Base-by-base conservation (phyloP, 305 asterid species). In the Solanum chacoense region DNA sequence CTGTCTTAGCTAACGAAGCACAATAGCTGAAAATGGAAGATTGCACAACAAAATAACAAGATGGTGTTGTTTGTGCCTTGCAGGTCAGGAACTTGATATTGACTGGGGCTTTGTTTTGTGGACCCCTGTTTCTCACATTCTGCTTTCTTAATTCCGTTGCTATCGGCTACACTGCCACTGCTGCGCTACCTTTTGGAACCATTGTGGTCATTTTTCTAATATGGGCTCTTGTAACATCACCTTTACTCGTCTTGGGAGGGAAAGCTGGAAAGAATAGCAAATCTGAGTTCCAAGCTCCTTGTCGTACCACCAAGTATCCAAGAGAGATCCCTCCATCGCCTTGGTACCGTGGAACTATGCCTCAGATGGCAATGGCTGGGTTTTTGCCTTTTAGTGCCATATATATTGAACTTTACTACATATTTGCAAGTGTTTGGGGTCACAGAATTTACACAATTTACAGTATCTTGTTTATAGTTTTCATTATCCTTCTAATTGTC, bases 81-180 rank as follows among this genome's bases (percentile, higher is more conserved):
- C 93, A 95, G 98, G 98, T 95, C 63, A 89, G 98, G 37, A 95
- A 95, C 89, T 89, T 95, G 87, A 67, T 95, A 22, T 90, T 94
- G 92, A 94, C 95, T 74, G 98, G 96, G 18, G 93, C 89, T 7
- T 91, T 95, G 24, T 95, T 95, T 86, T 94, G 98, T 74, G 98
- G 98, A 37, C 98, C 98, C 1, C 91, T 95, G 72, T 92, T 94
- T 83, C 96, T 95, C 76, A 93, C 96, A 6, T 95, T 95, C 89
- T 93, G 94, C 92, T 95, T 95, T 94, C 95, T 94, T 13, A 95
- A 95, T 85, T 92, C 98, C 5, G 96, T 94, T 72, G 98, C 98
- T 71, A 95, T 94, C 85, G 94, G 93, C 84, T 95, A 95, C 89
- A 92, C 67, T 55, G 67, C 67, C 67, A 55, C 67, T 55, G 67